Evolutionary conservation across 352 stramenopile genomes (phyloP), one percentile per base, ranked within the genome.

Genomic region (Pseudoperonospora humuli): DNA sequence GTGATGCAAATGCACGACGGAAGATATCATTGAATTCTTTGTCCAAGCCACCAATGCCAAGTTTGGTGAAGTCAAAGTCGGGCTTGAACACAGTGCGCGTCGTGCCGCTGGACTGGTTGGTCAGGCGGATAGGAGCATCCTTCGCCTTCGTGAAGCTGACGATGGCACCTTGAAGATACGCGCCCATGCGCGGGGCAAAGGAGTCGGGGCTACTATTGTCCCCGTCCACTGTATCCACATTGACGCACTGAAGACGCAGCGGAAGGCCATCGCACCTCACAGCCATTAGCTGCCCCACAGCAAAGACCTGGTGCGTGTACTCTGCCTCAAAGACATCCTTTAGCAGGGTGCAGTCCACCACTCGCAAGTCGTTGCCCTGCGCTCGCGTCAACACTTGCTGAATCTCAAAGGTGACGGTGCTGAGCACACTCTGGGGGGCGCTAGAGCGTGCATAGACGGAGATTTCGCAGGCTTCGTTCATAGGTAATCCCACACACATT

Each of bases 21-120:
- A 99, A 99, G 52, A 99, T 99, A 66, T 98, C 82, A 70, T 98
- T 98, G 65, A 99, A 99, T 73, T 99, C 95, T 40, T 95, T 89
- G 70, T 98, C 94, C 25, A 99, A 84, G 48, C 97, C 97, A 28
- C 96, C 97, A 65, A 99, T 99, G 43, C 95, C 96, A 28, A 99
- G 71, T 65, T 98, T 98, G 57, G 91, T 93, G 70, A 99, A 99
- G 70, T 99, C 95, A 68, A 99, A 98, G 47, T 98, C 94, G 0
- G 77, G 81, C 35, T 96, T 93, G 67, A 99, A 98, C 21, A 99
- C 77, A 2, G 54, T 83, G 39, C 75, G 72, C 11, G 59, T 79
- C 41, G 77, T 72, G n/a, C 80, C 80, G 5, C 61, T 77, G 14
- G 75, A 86, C 56, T 92, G 80, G 55, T 92, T 92, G 3, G 71